A percentile compares a stretch with the other conserved stretches of the same genome.
Conservation (phyloP, 2,329 filamentous ascomycete genomes). For the Aspergillus ustus region DNA sequence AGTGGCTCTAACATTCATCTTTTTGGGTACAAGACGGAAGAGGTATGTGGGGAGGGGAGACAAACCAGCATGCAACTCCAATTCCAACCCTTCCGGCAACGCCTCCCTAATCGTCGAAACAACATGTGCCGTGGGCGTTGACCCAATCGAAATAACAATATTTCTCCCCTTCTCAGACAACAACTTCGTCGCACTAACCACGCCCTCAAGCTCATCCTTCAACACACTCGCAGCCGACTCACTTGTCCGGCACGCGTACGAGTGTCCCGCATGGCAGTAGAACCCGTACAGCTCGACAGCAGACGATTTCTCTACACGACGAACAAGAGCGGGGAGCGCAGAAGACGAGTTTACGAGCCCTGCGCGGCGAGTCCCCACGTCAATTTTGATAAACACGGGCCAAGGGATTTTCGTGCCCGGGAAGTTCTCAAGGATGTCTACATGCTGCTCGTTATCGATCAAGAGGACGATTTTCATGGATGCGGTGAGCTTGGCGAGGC, state of each 20-base stretch:
- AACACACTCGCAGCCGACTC: conserved; percentile 28
- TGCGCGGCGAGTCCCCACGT: conserved; percentile 30
- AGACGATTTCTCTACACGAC: conserved; percentile 22
- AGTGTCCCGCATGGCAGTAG: conserved; percentile 34
- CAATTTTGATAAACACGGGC: conserved; percentile 34
- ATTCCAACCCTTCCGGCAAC: conserved; percentile 20
- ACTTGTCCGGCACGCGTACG: conserved; percentile 30
- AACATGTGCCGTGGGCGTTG: conserved; percentile 34
- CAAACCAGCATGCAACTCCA: conserved; percentile 32
- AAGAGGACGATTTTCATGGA: conserved; percentile 42
- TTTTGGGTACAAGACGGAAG: not conserved
- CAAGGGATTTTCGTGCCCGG: conserved; percentile 15
- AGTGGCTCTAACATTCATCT: not conserved
- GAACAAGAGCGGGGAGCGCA: conserved; percentile 36
- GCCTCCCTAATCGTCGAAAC: conserved; percentile 18
- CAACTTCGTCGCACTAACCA: conserved; percentile 20
- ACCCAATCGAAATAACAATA: conserved; percentile 29
- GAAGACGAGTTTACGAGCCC: conserved; percentile 42
- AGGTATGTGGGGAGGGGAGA: not conserved
- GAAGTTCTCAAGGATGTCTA: conserved; percentile 27
- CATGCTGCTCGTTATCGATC: conserved; percentile 35
- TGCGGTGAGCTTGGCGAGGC: conserved; percentile 29
- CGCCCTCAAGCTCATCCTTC: conserved; percentile 24
- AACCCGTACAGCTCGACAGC: conserved; percentile 26
- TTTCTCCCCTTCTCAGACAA: conserved; percentile 12